These are phyloP conservation scores for Penicillium paxilli DNA, from an alignment of 495 filamentous ascomycete genomes.

Conservation along the genomic window DNA sequence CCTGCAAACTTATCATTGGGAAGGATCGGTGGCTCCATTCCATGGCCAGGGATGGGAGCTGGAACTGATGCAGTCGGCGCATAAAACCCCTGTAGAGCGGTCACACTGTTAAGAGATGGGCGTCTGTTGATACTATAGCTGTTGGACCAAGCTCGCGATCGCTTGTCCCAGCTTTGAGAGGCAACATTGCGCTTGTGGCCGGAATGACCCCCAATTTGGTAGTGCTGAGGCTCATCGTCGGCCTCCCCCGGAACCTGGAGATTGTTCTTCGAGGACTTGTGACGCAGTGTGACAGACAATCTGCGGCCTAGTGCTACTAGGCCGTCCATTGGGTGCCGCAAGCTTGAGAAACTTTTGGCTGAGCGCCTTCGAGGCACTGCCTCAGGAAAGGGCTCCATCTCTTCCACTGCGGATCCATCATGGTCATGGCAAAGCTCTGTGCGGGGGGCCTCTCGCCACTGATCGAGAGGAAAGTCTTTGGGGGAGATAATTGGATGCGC, in stretches of 20 bases:
- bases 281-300: constrained; percentile 44
- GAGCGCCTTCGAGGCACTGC: constrained; percentile 36
- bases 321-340: constrained; percentile 47
- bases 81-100: constrained; percentile 39
- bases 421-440: constrained; percentile 27
- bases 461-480: constrained; percentile 20
- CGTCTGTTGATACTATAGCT: constrained; percentile 38
- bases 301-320: constrained; percentile 46
- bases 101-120: constrained; percentile 40
- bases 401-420: constrained; percentile 34
- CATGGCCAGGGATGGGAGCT: constrained; percentile 38
- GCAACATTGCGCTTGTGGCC: constrained; percentile 19
- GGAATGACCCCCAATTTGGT: constrained; percentile 10
- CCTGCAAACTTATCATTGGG: constrained; percentile 52
- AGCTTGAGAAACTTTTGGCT: constrained; percentile 48
- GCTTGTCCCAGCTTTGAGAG: constrained; percentile 22
- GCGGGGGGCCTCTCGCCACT: constrained; percentile 31
- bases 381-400: constrained; percentile 36
- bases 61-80: constrained; percentile 32
- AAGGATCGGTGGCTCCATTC: constrained; percentile 41
- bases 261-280: constrained; percentile 41
- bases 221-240: constrained; percentile 13
- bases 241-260: constrained; percentile 16
- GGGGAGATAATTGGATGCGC: constrained; percentile 23
- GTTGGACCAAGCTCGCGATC: constrained; percentile 25